Conservation (phyloP, 805 yeast species). For the Wickerhamiella azyma region DNA sequence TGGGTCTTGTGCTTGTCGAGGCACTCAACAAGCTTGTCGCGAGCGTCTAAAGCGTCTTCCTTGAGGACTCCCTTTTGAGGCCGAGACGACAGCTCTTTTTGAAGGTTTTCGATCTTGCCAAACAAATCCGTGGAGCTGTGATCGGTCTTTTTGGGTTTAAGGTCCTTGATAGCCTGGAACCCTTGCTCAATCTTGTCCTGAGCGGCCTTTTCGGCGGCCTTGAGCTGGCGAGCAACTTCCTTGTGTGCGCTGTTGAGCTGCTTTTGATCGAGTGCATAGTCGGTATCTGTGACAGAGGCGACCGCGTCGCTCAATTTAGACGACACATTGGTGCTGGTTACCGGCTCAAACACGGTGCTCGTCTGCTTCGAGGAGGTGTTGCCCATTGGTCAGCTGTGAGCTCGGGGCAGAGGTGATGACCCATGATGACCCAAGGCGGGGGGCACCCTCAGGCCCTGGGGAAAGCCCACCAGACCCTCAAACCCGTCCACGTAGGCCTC, state of each 20-base stretch:
- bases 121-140: neutral
- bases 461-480: too few species aligned
- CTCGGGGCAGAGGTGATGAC: too few species aligned
- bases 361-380: slow-evolving; percentile 19
- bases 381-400: slow-evolving; percentile 19
- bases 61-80: slow-evolving; percentile 23
- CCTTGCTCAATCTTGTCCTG: slow-evolving; percentile 1
- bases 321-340: slow-evolving; percentile 24
- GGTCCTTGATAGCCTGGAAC: neutral
- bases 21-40: slow-evolving; percentile 23
- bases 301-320: slow-evolving; percentile 22
- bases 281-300: slow-evolving; percentile 20
- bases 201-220: slow-evolving; percentile 7
- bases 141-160: slow-evolving; percentile 1
- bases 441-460: neutral
- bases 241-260: neutral
- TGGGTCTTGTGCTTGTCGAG: slow-evolving; percentile 20
- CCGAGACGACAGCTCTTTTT: slow-evolving; percentile 21
- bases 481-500: too few species aligned
- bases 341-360: slow-evolving; percentile 22
- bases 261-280: slow-evolving; percentile 8
- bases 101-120: slow-evolving; percentile 20
- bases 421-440: too few species aligned
- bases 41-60: slow-evolving; percentile 19
- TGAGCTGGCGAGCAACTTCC: slow-evolving; percentile 6